Evolutionary conservation across 2,329 filamentous ascomycete genomes (phyloP), one percentile per base, ranked within the genome.

Genomic region (Fusarium nisikadoi): DNA sequence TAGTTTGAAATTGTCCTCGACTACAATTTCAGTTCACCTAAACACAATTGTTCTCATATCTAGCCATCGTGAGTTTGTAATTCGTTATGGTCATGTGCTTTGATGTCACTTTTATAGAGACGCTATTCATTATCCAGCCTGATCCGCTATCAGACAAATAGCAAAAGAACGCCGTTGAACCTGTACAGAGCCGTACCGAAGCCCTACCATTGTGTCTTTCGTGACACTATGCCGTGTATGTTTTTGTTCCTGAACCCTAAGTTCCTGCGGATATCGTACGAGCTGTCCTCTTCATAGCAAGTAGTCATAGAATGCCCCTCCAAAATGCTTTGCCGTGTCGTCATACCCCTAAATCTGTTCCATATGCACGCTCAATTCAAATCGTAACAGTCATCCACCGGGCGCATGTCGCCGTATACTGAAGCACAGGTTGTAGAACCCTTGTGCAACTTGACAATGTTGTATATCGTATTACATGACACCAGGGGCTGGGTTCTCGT

Each of bases 401-500:
- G 45, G 35, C 43, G 50, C 41, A 23, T 39, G 23, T n/a, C 45
- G 29, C 39, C 33, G 50, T 64, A 20, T 54, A 31, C 55, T 42
- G 25, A 33, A 47, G 27, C 20, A 39, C 49, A 36, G 49, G 41
- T 47, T 46, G 8, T 20, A 55, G 20, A 20, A 33, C 19, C 25
- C 41, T 33, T 56, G 38, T 27, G 23, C 43, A 35, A 43, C 35
- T 54, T 41, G 29, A n/a, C 13, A 33, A 29, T 65, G 31, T 20
- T 61, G 25, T 31, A 31, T 36, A 25, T 62, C 31, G 41, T 33
- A 39, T 66, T 76, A 82, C 57, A 82, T 73, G 35, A 72, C 75
- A 73, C 81, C 83, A 11, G 81, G 80, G 17, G 81, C 78, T 13
- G 88, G 88, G 72, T 90, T 88, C 79, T 96, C 93, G 80, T 98